Evolutionary conservation across 176 grass and related monocot genomes (phyloP), one percentile per base, ranked within the genome.

Genomic region (Luzula sylvatica): DNA sequence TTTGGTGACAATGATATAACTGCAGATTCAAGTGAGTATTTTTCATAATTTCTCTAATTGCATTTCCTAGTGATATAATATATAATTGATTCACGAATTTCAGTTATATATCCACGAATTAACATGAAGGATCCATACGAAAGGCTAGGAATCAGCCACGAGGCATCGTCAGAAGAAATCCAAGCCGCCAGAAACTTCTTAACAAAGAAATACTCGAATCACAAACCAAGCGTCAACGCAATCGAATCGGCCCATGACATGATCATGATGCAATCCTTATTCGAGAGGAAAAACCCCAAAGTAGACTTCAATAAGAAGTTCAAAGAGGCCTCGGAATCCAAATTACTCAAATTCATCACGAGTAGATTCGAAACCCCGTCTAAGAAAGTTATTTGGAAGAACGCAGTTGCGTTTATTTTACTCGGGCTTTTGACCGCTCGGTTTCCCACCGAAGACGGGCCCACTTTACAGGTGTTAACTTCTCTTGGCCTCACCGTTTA

Each of bases 131-230:
- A 90, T 69, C 85, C 85, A 54, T 98, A 90, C 55, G 72, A 80
- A 51, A 53, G 78, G 45, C 75, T 98, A 46, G 81, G 92, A 24
- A 74, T 98, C 67, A 89, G 85, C 68, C 78, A 12, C 44, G 92
- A 98, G 67, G 92, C 92, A 65, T 98, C 85, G 52, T 79, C 78
- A 77, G 92, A 98, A 82, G 85, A 98, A 86, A 98, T 98, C 59
- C 85, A 77, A 80, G 85, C 85, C 65, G 78, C 81, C 19, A 80
- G 92, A 65, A 98, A 75, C 49, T 98, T 77, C 82, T 56, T 90
- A 8, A 82, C 82, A 70, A 85, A 75, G 50, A 86, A 90, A 66
- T 86, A 98, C 71, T 67, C 75, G 51, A 74, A 78, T 20, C 85
- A 98, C 38, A 82, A 98, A 39, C 81, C 75, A 77, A 98, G 85